Base-by-base conservation (phyloP, 805 yeast species). In the Ogataea degrootiae region DNA sequence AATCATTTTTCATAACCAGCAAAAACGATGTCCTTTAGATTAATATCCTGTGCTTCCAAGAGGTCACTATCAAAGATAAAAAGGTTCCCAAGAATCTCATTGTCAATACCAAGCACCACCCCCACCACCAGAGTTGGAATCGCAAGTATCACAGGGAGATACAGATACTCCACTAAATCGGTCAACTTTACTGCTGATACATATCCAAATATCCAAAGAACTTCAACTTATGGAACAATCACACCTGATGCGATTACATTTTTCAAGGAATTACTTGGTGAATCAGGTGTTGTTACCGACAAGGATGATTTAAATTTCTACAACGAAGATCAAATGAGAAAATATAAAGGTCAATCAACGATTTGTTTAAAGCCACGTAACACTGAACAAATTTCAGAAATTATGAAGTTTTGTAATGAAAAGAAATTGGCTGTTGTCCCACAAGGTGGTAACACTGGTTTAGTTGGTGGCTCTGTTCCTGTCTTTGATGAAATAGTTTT, bases 391-490 rank as follows among this genome's bases (percentile, higher is more conserved):
- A 83, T 92, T 16, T 75, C 91, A 2, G 61, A 80, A 57, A 87
- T 92, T 52, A 62, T 92, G 61, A 81, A 80, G 63, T 85, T 89
- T 68, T 88, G 96, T 72, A 85, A 86, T 61, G 87, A 83, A 31
- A 68, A 81, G 42, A 79, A 76, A 50, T 67, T 91, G 29, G 96
- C 97, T 0, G 81, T 91, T 42, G 96, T 89, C 9, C 97, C 98
- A 15, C 97, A 92, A 69, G 97, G 97, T 62, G 98, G 98, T 57
- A 91, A 92, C 68, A 92, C 97, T 1, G 97, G 97, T 26, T 75
- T 91, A 41, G 98, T 91, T 38, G 98, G 97, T 54, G 98, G 97
- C 5, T 85, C 96, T 5, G 80, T 83, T 17, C 97, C 97, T 0
- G 83, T 91, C 0, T 91, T 89, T 66, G 98, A 91, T 66, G 98